These are phyloP conservation scores for Salix exigua DNA, from an alignment of 345 rosid species.

Conservation along the genomic window DNA sequence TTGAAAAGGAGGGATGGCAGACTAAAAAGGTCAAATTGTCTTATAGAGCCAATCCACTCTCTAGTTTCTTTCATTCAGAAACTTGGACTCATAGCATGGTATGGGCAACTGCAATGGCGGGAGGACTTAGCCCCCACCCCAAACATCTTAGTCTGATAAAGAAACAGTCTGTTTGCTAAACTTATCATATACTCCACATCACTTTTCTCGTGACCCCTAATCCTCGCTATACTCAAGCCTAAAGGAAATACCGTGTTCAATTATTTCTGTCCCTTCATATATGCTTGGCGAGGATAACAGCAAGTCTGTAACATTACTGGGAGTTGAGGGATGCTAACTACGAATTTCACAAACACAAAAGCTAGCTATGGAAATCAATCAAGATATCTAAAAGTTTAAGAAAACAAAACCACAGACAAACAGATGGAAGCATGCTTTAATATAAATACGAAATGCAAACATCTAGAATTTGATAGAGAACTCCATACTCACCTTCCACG, in stretches of 20 bases:
- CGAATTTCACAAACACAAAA: background rate
- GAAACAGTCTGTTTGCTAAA: background rate
- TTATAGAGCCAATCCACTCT: background rate
- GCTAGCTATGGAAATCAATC: background rate
- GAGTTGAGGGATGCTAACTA: background rate
- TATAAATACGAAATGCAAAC: background rate
- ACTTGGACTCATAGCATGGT: background rate
- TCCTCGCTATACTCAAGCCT: too few species aligned
- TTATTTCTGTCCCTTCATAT: background rate
- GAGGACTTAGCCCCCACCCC: background rate
- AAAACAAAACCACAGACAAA: background rate
- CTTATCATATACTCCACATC: background rate
- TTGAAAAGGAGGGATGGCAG: background rate
- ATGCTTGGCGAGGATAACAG: background rate
- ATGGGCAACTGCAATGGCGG: background rate
- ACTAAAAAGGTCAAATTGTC: background rate
- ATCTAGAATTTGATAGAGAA: slow-evolving; percentile 1
- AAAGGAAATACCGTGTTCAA: background rate
- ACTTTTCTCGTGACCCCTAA: background rate
- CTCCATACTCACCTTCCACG: slow-evolving; percentile 70
- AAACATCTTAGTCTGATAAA: background rate
- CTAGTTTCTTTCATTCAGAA: background rate
- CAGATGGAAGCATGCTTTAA: background rate
- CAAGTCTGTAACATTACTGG: background rate
- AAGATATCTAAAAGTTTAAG: background rate